phyloP scores from a whole-genome alignment of 495 filamentous ascomycete species.

The Lepraria neglecta region DNA sequence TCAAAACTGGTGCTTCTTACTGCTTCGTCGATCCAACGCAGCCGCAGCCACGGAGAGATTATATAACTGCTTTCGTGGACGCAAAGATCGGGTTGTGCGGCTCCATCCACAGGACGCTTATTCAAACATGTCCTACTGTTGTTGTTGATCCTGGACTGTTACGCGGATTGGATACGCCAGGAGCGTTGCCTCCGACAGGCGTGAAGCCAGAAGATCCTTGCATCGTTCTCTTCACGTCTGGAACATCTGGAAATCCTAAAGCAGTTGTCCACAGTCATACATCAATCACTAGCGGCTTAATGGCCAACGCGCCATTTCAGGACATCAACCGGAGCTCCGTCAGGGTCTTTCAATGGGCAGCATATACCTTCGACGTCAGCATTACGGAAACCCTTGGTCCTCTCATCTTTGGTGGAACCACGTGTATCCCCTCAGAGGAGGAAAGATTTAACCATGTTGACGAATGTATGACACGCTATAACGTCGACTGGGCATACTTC shows the following conservation, averaged over 20 bases:
- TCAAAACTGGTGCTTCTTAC: conserved; percentile 55
- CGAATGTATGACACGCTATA: conserved; percentile 9
- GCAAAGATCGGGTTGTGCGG: conserved; percentile 12
- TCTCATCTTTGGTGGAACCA: conserved; percentile 25
- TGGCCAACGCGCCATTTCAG: neutral
- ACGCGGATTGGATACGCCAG: conserved; percentile 24
- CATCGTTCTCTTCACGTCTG: conserved; percentile 42
- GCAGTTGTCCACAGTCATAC: conserved; percentile 30
- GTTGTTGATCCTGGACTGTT: conserved; percentile 35
- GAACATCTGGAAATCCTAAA: conserved; percentile 48
- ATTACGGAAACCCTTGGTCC: conserved; percentile 23
- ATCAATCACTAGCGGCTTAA: neutral
- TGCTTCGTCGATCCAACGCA: conserved; percentile 55
- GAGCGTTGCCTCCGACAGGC: conserved; percentile 18
- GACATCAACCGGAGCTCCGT: neutral
- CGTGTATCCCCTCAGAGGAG: conserved; percentile 27
- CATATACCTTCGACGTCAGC: conserved; percentile 28
- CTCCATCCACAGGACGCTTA: neutral
- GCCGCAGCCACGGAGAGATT: conserved; percentile 41
- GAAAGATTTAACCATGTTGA: conserved; percentile 20
- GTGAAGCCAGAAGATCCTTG: conserved; percentile 19
- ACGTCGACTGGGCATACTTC: conserved; percentile 20
- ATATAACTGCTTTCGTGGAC: conserved; percentile 50
- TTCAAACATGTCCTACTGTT: conserved; percentile 31
- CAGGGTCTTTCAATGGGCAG: conserved; percentile 26